Evolutionary conservation across 2,329 filamentous ascomycete species (phyloP).

Genomic region (Thermoascus crustaceus): DNA sequence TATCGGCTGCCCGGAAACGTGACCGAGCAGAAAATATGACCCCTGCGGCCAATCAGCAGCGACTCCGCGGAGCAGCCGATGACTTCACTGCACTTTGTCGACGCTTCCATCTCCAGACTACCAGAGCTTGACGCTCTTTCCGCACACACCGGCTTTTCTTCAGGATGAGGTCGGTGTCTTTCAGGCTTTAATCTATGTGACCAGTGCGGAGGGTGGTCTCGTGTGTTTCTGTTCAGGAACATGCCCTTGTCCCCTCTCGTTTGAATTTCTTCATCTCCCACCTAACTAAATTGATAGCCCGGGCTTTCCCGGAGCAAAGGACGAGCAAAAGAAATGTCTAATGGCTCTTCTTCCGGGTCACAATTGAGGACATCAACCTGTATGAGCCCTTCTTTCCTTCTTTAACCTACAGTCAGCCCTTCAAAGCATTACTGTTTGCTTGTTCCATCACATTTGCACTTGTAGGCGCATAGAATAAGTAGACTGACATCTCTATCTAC

Average conservation of each 20-base stretch:
- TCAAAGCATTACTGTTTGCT: neutral
- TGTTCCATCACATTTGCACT: too few species aligned
- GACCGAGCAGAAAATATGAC: too few species aligned
- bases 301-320: neutral
- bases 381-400: slow-evolving; percentile 2
- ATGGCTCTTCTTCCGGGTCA: slow-evolving; percentile 7
- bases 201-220: neutral
- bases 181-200: neutral
- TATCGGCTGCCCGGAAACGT: too few species aligned
- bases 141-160: slow-evolving; percentile 1
- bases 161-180: neutral
- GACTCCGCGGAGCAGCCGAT: slow-evolving; percentile 5
- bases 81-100: slow-evolving; percentile 10
- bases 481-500: neutral
- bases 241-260: neutral
- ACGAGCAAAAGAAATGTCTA: slow-evolving; percentile 6
- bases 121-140: too few species aligned
- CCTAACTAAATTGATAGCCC: neutral
- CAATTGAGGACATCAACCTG: slow-evolving; percentile 7
- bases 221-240: neutral
- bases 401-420: neutral
- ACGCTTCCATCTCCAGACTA: too few species aligned
- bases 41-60: slow-evolving; percentile 4
- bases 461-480: too few species aligned
- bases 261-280: neutral